These are phyloP conservation scores for Cucurbita moschata DNA, from an alignment of 306 rosid species.

Conservation along the genomic window DNA sequence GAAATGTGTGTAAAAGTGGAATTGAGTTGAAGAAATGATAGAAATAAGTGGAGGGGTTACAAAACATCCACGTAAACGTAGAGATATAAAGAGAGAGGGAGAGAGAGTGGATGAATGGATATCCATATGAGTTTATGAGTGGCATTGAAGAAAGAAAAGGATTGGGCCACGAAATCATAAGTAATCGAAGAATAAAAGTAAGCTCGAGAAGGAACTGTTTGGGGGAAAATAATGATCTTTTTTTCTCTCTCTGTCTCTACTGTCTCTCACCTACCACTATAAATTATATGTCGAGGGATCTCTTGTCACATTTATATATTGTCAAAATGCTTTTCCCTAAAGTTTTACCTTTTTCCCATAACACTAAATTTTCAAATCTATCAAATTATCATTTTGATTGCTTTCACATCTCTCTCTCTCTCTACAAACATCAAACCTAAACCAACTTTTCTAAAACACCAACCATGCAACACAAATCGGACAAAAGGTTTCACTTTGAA, in stretches of 20 bases:
- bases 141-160: neutral
- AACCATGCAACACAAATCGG: neutral
- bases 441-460: neutral
- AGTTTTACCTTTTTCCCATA: neutral
- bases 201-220: neutral
- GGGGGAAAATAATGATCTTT: neutral
- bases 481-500: neutral
- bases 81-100: no score
- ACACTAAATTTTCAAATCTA: constrained; percentile 7
- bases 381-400: neutral
- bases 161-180: neutral
- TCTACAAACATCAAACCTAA: neutral
- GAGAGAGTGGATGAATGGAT: constrained; percentile 1
- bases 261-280: constrained; percentile 8
- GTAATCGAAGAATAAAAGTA: neutral
- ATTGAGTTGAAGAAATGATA: no score
- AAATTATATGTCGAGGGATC: constrained; percentile 1
- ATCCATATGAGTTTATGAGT: neutral
- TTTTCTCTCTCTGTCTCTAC: neutral
- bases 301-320: neutral
- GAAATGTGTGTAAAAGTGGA: no score
- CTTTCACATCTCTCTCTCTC: neutral
- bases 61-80: no score
- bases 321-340: neutral
- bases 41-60: no score